These are phyloP conservation scores for Sodiomyces alkalinus DNA, from an alignment of 2,329 filamentous ascomycete species.

Conservation along the genomic window DNA sequence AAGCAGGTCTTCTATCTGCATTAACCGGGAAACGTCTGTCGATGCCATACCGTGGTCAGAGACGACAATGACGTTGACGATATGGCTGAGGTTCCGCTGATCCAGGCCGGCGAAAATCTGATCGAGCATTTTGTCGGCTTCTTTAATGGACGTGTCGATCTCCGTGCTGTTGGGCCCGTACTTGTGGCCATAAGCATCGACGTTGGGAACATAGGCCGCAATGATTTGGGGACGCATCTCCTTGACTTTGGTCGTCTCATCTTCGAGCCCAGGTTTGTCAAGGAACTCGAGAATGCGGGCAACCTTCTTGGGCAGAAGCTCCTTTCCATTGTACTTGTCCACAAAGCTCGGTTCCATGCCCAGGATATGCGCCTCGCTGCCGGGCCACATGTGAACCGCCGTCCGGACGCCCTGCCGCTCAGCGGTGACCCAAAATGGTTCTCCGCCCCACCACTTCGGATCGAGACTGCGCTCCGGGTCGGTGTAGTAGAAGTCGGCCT, in stretches of 20 bases:
- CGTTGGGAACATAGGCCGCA: constrained; percentile 85
- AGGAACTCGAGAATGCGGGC: constrained; percentile 66
- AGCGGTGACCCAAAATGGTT: constrained; percentile 88
- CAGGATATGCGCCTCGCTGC: constrained; percentile 75
- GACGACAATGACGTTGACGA: constrained; percentile 92
- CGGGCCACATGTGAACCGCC: constrained; percentile 97
- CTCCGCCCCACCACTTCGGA: constrained; percentile 86
- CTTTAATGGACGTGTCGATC: constrained; percentile 59
- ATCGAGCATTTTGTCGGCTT: constrained; percentile 74
- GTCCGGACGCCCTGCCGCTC: constrained; percentile 65
- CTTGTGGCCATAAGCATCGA: constrained; percentile 73
- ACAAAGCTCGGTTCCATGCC: constrained; percentile 63
- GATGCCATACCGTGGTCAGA: constrained; percentile 98
- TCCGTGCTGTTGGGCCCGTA: constrained; percentile 94
- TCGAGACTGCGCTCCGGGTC: constrained; percentile 61
- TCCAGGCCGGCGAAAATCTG: constrained; percentile 62
- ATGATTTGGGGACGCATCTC: constrained; percentile 73
- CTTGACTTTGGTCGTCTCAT: constrained; percentile 28
- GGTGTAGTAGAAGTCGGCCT: constrained; percentile 80
- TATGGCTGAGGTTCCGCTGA: constrained; percentile 65
- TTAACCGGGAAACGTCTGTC: constrained; percentile 61
- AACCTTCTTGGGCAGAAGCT: constrained; percentile 61
- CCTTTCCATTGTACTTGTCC: constrained; percentile 71
- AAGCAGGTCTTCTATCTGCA: constrained; percentile 82
- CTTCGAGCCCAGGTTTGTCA: constrained; percentile 63